A percentile compares a stretch with the other conserved stretches of the same genome.
Conservation (phyloP, 1,139 yeast species). For the Yamadazyma buinensis region DNA sequence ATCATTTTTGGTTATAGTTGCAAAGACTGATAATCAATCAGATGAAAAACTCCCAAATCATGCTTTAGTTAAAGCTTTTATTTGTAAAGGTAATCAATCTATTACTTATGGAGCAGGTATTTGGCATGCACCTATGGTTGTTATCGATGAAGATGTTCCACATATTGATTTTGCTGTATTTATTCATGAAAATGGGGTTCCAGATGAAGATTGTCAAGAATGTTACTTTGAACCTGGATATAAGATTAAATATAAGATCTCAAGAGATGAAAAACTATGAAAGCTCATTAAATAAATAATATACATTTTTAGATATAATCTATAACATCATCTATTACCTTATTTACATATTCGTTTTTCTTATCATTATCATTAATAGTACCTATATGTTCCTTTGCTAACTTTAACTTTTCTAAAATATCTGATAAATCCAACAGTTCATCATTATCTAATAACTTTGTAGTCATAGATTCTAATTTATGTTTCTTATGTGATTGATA, state of each 20-base stretch:
- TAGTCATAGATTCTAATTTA: constrained; percentile 24
- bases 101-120: constrained; percentile 77
- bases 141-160: constrained; percentile 47
- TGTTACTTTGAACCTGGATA: constrained; percentile 64
- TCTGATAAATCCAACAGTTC: constrained; percentile 22
- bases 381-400: constrained; percentile 27
- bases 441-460: constrained; percentile 19
- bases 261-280: constrained; percentile 13
- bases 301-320: constrained; percentile 25
- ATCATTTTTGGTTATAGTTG: constrained; percentile 80
- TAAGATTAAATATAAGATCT: constrained; percentile 26
- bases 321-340: constrained; percentile 34
- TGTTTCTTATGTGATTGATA: constrained; percentile 19
- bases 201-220: constrained; percentile 82
- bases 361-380: constrained; percentile 20
- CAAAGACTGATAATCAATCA: constrained; percentile 41
- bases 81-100: constrained; percentile 80
- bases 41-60: constrained; percentile 56
- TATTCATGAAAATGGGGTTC: constrained; percentile 76
- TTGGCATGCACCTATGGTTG: constrained; percentile 93
- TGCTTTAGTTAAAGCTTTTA: constrained; percentile 56
- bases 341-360: constrained; percentile 28
- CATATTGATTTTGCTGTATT: constrained; percentile 78
- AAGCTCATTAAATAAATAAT: no score
- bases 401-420: constrained; percentile 24